Percentiles rank a stretch among this genome's conserved stretches.
Conservation (phyloP, 495 filamentous ascomycete species). For the Talaromyces borbonicus region DNA sequence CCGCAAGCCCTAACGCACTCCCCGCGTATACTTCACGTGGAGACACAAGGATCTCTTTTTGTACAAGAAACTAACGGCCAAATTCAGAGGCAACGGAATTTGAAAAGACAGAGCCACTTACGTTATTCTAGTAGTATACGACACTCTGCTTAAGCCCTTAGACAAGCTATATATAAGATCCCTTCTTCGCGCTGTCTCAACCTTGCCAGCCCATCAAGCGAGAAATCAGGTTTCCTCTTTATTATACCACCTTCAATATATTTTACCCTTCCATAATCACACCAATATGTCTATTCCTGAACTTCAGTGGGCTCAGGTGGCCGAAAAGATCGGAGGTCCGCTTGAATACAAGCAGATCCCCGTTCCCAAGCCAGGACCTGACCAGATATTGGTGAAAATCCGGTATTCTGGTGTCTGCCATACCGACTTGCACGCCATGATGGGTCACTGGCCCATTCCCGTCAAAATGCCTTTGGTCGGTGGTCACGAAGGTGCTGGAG, state of each 20-base stretch:
- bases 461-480: constrained; percentile 69
- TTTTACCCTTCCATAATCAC: background rate
- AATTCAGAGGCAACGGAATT: background rate
- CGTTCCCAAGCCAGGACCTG: constrained; percentile 65
- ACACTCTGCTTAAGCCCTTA: background rate
- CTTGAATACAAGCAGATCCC: constrained; percentile 69
- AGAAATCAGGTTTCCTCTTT: background rate
- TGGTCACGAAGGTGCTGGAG: constrained; percentile 77
- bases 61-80: background rate
- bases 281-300: constrained; percentile 43
- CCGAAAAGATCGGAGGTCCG: constrained; percentile 67
- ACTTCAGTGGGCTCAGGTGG: constrained; percentile 77
- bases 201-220: background rate
- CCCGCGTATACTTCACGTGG: background rate
- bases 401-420: constrained; percentile 89
- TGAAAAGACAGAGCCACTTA: background rate
- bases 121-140: background rate
- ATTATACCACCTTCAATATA: background rate
- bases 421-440: constrained; percentile 73
- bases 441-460: constrained; percentile 70
- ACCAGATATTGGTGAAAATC: constrained; percentile 81
- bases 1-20: background rate
- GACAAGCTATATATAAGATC: background rate
- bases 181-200: background rate
- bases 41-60: background rate